Evolutionary conservation across 1,284 basidiomycete genomes (phyloP), one percentile per base, ranked within the genome.

Genomic region (Malassezia furfur): DNA sequence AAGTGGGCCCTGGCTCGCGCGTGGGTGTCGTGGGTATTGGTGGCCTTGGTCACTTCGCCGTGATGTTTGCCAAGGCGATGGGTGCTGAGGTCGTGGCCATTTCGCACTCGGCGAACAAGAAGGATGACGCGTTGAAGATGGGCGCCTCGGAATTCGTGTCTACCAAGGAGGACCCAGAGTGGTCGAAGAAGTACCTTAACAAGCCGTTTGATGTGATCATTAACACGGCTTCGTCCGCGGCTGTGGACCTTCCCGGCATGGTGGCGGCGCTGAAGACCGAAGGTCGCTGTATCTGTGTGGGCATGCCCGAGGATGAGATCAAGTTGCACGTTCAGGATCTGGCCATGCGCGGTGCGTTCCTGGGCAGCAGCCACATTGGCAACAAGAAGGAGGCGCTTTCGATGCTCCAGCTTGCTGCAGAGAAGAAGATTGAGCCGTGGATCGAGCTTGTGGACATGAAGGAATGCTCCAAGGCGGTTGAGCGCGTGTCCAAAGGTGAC

Each of bases 1-100:
- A 81, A 35, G 78, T 79, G 52, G 83, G 82, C 0, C 66, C 82
- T 4, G 84, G 83, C 21, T 83, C 82, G 77, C 81, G 80, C 59
- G 83, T 86, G 55, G 85, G 82, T 36, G 77, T 86, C 48, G 77
- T 84, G 63, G 84, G 84, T 52, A 64, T 73, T 25, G 70, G 70
- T 31, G 70, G 70, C 54, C 64, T 73, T 6, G 70, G 70, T 17
- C 68, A 72, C 64, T 72, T 68, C 50, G 82, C 79, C 46, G 77
- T 83, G 37, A 77, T 82, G 56, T 83, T 83, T 63, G 82, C 80
- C 19, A 76, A 77, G 41, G 81, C 82, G 2, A 73, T 84, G 48
- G 82, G 82, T 5, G 81, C 82, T 3, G 81, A 84, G 50, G 81
- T 84, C 8, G 80, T 80, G 45, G 84, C 81, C 34, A 83, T 85